These are phyloP conservation scores for Amanita muscaria DNA, from an alignment of 768 basidiomycete genomes.

Conservation along the genomic window DNA sequence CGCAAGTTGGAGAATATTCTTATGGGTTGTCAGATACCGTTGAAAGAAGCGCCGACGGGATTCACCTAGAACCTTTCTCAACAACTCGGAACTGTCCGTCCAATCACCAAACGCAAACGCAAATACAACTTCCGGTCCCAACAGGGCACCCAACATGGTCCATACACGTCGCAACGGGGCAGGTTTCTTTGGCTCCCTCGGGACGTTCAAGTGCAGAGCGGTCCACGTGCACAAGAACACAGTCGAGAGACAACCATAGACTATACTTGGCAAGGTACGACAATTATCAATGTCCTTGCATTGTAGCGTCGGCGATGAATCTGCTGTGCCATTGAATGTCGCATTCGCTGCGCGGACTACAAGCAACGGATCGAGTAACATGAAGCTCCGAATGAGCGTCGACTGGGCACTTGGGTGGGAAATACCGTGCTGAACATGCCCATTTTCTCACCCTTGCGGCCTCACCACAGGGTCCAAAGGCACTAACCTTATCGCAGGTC, in stretches of 20 bases:
- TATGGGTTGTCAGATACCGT: too few relatives aligned
- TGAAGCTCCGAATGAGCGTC: too few relatives aligned
- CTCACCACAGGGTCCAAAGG: too few relatives aligned
- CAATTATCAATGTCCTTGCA: background rate
- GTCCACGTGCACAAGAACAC: background rate
- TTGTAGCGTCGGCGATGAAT: background rate
- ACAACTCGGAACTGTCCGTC: background rate
- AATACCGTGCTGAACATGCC: too few relatives aligned
- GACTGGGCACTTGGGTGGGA: too few relatives aligned
- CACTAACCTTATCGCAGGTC: too few relatives aligned
- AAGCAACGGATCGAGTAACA: background rate
- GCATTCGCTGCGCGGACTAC: too few relatives aligned
- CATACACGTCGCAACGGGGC: background rate
- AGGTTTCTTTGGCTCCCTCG: background rate
- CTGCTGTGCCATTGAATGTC: background rate
- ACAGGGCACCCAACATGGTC: background rate
- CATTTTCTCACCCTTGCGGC: too few relatives aligned
- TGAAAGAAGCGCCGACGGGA: too few relatives aligned
- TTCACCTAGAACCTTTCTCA: background rate
- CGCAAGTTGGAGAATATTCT: background rate
- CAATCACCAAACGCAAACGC: background rate
- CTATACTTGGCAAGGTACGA: background rate
- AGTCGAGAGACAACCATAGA: background rate
- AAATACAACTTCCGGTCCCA: background rate
- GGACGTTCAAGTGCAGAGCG: background rate